A percentile compares a stretch with the other conserved stretches of the same genome.
Conservation (phyloP, 164 flowering plant genomes). For the Cinnamomum chago region DNA sequence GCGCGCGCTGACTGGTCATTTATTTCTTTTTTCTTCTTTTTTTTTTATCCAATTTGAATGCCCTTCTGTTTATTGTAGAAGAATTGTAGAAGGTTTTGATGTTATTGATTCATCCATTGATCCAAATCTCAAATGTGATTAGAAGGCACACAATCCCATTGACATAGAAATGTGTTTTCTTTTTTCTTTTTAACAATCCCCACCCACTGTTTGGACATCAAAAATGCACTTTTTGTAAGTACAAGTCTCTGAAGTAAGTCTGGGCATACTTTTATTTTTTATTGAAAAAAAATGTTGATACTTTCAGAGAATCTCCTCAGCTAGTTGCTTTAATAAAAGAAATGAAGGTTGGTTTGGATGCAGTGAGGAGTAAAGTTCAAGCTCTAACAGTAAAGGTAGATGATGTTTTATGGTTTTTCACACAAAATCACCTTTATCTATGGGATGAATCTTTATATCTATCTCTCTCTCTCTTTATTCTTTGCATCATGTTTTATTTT, state of each 20-base stretch:
- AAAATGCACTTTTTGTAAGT: too few species aligned
- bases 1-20: neutral
- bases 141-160: neutral
- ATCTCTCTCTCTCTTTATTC: neutral
- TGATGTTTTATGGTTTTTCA: neutral
- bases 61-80: neutral
- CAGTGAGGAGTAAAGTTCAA: conserved; percentile 57
- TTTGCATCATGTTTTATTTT: neutral
- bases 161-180: neutral
- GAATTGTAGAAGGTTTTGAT: too few species aligned
- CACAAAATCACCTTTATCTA: too few species aligned
- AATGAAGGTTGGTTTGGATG: conserved; percentile 80
- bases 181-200: neutral
- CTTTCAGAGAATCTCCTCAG: conserved; percentile 59
- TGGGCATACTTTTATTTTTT: too few species aligned
- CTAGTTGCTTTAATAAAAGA: conserved; percentile 59
- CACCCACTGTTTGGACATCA: too few species aligned
- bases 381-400: conserved; percentile 58
- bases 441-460: neutral
- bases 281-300: neutral
- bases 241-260: neutral
- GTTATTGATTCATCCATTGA: neutral
- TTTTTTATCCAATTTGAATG: neutral
- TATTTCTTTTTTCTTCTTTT: neutral
- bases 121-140: neutral